Evolutionary conservation across 352 stramenopile species (phyloP), one percentile per base, ranked within the genome.

Genomic region (Phytophthora pinifolia): DNA sequence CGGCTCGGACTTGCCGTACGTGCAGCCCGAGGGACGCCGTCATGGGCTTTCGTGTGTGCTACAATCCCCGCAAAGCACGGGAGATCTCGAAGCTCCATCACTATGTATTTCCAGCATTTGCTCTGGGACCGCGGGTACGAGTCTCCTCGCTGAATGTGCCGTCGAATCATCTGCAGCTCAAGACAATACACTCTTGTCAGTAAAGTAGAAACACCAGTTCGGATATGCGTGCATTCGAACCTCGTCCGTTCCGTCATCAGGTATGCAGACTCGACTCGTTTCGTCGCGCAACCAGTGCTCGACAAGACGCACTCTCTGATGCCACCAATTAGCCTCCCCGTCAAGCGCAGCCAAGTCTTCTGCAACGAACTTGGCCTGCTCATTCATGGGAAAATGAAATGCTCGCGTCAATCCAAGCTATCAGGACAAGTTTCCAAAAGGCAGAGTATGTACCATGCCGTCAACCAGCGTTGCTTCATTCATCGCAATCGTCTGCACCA

Each of bases 101-200:
- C 78, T 27, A 91, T 89, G 43, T 93, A 72, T 20, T 80, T 84
- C 83, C 80, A 93, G 55, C 83, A 93, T 51, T 89, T 89, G 61
- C 73, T 58, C 46, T 87, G 79, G 27, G 62, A 66, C 30, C 72
- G 62, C 18, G 80, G 66, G 39, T 90, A 83, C 13, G 87, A 78
- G 20, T 89, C 79, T 29, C 83, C 80, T 2, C 83, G 79, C 32
- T 90, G 76, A 36, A 93, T 80, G 41, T 83, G 74, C 22, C 65
- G 62, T 1, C 72, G 78, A 39, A 90, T 83, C 64, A 88, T 87
- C 83, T 92, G 49, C 18, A 43, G 42, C 6, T 20, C 15, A 27
- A 9, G 29, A 39, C 17, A 9, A 46, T 34, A 12, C 22, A 27
- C 22, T 27, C 22, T 6, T 27, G 22, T 27, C 22, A 27, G 22